Evolutionary conservation across 2,329 filamentous ascomycete genomes (phyloP), one percentile per base, ranked within the genome.

Genomic region (Fusarium drepaniforme): DNA sequence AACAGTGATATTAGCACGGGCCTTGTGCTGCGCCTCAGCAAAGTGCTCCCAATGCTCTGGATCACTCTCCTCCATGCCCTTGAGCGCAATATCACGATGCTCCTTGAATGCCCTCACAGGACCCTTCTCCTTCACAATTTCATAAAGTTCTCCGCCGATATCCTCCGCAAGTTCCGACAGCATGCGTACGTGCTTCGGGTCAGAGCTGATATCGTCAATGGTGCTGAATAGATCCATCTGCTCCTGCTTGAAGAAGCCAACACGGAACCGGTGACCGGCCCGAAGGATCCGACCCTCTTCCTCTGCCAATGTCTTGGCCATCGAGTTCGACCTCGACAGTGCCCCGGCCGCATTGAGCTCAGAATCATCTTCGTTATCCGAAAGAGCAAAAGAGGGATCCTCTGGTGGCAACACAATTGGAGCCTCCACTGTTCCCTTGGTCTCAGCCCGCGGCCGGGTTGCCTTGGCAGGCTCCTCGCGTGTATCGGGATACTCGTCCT

Each of bases 401-500:
- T 82, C 71, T 13, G 77, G 70, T 5, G 80, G 75, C 5, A 76
- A n/a, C 72, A 75, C 23, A 13, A 74, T 73, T 1, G 75, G 77
- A 8, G 78, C 51, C 46, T 79, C 78, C 23, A 75, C 77, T 21
- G 56, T 57, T 44, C 73, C 60, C 59, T 75, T 75, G 30, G 53
- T 64, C 33, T 57, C 68, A 58, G 59, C 70, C 37, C 60, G 77
- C 18, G 58, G 67, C 21, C 66, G 71, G 23, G 56, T 70, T 49
- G 66, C 70, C 11, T 61, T 69, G 9, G 40, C 59, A 12, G 76
- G 56, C 76, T 78, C 86, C 78, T 78, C 86, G 40, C 94, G 91
- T 1, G 94, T 97, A 80, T 98, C 96, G 0, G 97, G 97, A 79
- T 95, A 98, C 83, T 98, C 96, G 81, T 97, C 94, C 82, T 98